Percentiles rank a stretch among this genome's conserved stretches.
Evolutionary conservation across 164 flowering plant genomes (phyloP).

Genomic region (Buxus sempervirens): DNA sequence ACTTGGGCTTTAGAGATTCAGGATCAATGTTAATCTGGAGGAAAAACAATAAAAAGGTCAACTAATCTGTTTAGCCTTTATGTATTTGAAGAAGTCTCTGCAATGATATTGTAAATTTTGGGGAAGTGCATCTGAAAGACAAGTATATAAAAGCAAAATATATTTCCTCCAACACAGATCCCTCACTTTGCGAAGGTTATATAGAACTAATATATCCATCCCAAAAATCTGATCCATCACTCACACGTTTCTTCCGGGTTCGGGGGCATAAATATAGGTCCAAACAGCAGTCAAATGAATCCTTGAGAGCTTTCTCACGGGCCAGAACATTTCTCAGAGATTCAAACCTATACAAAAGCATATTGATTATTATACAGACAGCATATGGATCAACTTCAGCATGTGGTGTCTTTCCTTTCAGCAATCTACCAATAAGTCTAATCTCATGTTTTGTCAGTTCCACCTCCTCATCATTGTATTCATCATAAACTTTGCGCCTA

Average conservation of each 20-base stretch:
- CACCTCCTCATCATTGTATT: slow-evolving; percentile 84
- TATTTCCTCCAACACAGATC: too few species aligned
- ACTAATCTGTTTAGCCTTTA: not conserved
- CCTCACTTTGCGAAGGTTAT: not conserved
- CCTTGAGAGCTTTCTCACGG: slow-evolving; percentile 70
- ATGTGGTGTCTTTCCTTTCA: slow-evolving; percentile 90
- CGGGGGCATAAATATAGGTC: slow-evolving; percentile 92
- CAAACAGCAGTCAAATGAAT: slow-evolving; percentile 81
- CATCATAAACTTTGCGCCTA: slow-evolving; percentile 87
- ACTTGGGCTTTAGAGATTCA: slow-evolving; percentile 85
- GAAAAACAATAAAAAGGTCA: not conserved
- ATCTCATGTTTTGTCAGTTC: slow-evolving; percentile 70
- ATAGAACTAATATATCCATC: not conserved
- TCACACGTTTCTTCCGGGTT: slow-evolving; percentile 84
- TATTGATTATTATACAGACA: slow-evolving; percentile 26
- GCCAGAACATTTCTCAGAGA: slow-evolving; percentile 82
- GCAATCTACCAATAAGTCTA: slow-evolving; percentile 42
- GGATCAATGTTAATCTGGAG: slow-evolving; percentile 90
- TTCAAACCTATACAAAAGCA: slow-evolving; percentile 44
- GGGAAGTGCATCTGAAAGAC: too few species aligned
- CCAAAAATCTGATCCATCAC: slow-evolving; percentile 17
- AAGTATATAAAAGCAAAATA: too few species aligned
- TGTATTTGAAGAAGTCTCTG: not conserved
- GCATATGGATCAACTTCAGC: slow-evolving; percentile 78
- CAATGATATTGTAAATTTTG: too few species aligned